These are phyloP conservation scores for Naganishia antarctica DNA, from an alignment of 768 basidiomycete genomes.

Conservation along the genomic window DNA sequence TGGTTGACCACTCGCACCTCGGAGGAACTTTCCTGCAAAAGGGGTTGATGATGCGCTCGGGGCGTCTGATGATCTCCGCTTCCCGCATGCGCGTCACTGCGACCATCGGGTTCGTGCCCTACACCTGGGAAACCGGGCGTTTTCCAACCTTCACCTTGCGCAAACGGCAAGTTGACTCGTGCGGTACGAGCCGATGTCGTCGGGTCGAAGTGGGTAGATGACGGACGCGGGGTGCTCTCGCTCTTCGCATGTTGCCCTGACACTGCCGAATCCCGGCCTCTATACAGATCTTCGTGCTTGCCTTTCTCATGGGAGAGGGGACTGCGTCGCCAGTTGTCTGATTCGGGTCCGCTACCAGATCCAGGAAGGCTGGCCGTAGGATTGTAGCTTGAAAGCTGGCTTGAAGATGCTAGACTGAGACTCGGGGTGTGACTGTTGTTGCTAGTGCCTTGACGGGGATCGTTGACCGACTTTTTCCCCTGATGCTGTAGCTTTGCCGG, in stretches of 20 bases:
- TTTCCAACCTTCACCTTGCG: no score
- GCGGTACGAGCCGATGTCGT: not conserved
- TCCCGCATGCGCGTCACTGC: not conserved
- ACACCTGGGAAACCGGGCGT: not conserved
- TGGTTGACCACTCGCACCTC: not conserved
- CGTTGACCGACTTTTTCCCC: slow-evolving; percentile 53
- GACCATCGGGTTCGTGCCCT: no score
- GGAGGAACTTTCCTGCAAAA: not conserved
- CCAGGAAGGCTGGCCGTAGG: slow-evolving; percentile 21
- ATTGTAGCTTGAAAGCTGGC: slow-evolving; percentile 23
- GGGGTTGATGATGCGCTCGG: slow-evolving; percentile 1
- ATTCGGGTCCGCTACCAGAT: not conserved
- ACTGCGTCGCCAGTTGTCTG: slow-evolving; percentile 24
- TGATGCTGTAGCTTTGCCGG: slow-evolving; percentile 77
- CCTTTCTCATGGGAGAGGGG: slow-evolving; percentile 14
- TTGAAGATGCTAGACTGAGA: slow-evolving; percentile 20
- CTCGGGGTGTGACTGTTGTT: slow-evolving; percentile 63
- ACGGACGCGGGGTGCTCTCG: not conserved
- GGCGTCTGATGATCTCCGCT: slow-evolving; percentile 1
- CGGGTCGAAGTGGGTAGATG: not conserved
- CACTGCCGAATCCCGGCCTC: slow-evolving; percentile 16
- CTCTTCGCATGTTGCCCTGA: slow-evolving; percentile 10
- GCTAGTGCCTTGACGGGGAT: slow-evolving; percentile 51
- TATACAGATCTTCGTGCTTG: slow-evolving; percentile 10
- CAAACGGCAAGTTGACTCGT: not conserved